Conservation (phyloP, 1,284 basidiomycete species). For the Trichosporon sp. region DNA sequence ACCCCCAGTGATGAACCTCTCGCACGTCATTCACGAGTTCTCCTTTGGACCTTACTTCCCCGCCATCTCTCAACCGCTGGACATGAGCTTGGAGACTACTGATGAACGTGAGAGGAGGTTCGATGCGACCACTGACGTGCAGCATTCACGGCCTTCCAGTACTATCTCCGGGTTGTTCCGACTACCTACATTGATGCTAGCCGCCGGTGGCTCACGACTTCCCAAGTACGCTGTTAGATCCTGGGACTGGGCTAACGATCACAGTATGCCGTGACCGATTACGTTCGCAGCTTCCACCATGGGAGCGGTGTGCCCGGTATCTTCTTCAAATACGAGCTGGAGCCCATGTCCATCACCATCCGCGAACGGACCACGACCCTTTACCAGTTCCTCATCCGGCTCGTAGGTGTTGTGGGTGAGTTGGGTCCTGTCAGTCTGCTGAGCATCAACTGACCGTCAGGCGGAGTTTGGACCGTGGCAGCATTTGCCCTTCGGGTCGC, state of each 20-base stretch:
- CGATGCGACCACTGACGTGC: not conserved
- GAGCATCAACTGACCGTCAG: constrained; percentile 19
- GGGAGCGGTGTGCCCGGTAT: constrained; percentile 81
- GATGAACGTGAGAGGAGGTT: constrained; percentile 60
- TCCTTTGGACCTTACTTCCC: constrained; percentile 97
- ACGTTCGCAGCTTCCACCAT: constrained; percentile 71
- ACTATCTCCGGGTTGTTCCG: constrained; percentile 90
- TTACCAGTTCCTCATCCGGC: constrained; percentile 74
- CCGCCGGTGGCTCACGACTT: constrained; percentile 61
- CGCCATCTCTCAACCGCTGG: constrained; percentile 88
- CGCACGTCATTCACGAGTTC: constrained; percentile 93
- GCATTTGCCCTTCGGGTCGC: constrained; percentile 47
- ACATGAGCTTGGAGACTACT: constrained; percentile 80
- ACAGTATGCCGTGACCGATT: constrained; percentile 94
- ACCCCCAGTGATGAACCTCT: constrained; percentile 82
- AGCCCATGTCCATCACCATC: constrained; percentile 79
- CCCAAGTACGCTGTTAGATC: constrained; percentile 47
- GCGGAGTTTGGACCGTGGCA: constrained; percentile 51
- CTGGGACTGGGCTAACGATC: not conserved
- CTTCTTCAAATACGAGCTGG: constrained; percentile 95
- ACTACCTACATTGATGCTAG: constrained; percentile 79
- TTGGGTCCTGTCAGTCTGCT: not conserved
- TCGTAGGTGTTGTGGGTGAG: constrained; percentile 46
- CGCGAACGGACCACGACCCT: constrained; percentile 80
- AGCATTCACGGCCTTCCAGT: constrained; percentile 95